Base-by-base conservation (phyloP, 192 early-diverging fungal genomes). In the Globomyces pollinis-pini region DNA sequence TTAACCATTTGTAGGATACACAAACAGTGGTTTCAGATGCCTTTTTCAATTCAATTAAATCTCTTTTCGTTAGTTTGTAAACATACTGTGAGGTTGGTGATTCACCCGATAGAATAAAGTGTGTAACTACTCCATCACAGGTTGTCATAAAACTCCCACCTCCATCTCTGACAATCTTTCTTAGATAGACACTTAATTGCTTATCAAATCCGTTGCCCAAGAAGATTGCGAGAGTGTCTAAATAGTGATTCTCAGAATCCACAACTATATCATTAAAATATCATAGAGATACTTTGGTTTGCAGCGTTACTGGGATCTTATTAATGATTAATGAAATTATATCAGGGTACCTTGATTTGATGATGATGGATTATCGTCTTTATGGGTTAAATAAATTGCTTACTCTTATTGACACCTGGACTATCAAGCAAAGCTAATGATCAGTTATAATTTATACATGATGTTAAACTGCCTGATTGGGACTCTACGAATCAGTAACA, bases 171-270 rank as follows among this genome's bases (percentile, higher is more conserved):
- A 62, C 42, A 15, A 58, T 52, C 20, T 53, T 64, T 21, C 39
- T 44, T 3, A 70, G 28, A 20, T 43, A 51, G 36, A 18, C 12
- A 12, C 64, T 20, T 39, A 57, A 20, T 13, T 36, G 24, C 0
- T 54, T 44, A 24, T 43, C 42, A 56, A 65, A 70, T 7, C 68
- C 68, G 2, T 57, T 43, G 0, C 68, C 68, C 18, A 62, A 49
- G 38, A 32, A 68, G 15, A 66, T 41, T n/a, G 33, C 44, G 30
- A 55, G 59, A 20, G 29, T 31, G 30, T 62, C 59, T 3, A 68
- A 59, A 32, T 64, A 47, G 23, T 47, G 44, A 1, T 47, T 47
- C 15, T 47, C 44, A 20, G 28, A 47, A 26, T 47, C 23, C 23
- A 47, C 23, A 28, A 28, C 44, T n/a, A n/a, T n/a, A n/a, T n/a